Evolutionary conservation across 2,329 filamentous ascomycete genomes (phyloP), one percentile per base, ranked within the genome.

Genomic region (Trichoderma koningii): DNA sequence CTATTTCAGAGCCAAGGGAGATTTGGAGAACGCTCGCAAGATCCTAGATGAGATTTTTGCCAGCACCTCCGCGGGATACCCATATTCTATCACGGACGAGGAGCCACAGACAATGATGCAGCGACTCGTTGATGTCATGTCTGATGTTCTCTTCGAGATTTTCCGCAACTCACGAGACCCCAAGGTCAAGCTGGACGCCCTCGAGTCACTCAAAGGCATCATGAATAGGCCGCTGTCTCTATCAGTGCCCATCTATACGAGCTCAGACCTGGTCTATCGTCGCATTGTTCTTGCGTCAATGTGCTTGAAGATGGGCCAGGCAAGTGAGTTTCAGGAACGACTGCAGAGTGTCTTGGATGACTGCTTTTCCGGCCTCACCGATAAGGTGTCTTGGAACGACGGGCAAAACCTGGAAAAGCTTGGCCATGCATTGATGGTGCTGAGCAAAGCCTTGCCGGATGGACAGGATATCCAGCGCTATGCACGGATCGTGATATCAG

Each of bases 351-450:
- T 71, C 7, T 59, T 73, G 3, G 55, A 70, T 15, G 53, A 60
- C 4, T 70, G 70, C 14, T 64, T 74, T 3, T 63, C 65, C 0
- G 70, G 63, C 0, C 51, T 74, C 3, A 61, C 44, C 9, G 71
- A 74, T 44, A 68, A 64, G 5, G 69, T 71, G 0, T 68, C 68
- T 1, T 74, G 72, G 71, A 74, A 74, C 23, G 70, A 73, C 38
- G 19, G 34, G 3, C 50, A 61, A 1, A 71, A 68, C 47, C 45
- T 73, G 30, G 41, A 62, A 12, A 66, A 52, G 9, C 66, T 72
- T 3, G 66, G 68, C 1, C 55, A 63, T 10, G 66, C 70, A 1
- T 64, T 74, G 1, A 55, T 41, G 1, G 63, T 72, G 14, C 57
- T 73, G 17, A 63, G 69, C 21, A 62, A 65, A 5, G 56, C 64